Percentiles rank a stretch among this genome's conserved stretches.
Conservation (phyloP, 192 early-diverging fungal species). For the Umbelopsis sp. region DNA sequence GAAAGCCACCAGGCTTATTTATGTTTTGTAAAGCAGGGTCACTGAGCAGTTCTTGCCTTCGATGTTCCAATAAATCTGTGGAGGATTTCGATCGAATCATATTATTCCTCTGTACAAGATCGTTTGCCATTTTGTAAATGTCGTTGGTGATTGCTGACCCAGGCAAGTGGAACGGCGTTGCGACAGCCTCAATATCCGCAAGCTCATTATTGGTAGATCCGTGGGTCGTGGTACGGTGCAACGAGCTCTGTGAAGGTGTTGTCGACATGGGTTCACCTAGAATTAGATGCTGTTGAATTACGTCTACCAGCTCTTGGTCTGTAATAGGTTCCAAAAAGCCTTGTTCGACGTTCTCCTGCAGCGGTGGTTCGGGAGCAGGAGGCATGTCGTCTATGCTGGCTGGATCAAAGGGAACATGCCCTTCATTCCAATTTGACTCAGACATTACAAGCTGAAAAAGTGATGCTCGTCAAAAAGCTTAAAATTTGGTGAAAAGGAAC, state of each 20-base stretch:
- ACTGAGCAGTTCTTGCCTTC: constrained; percentile 5
- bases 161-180: constrained; percentile 47
- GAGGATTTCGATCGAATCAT: constrained; percentile 33
- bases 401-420: constrained; percentile 5
- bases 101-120: constrained; percentile 26
- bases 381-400: background rate
- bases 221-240: background rate
- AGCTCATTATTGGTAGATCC: background rate
- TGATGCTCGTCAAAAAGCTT: background rate
- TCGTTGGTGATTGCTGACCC: constrained; percentile 50
- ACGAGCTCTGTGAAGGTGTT: background rate
- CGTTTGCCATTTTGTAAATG: constrained; percentile 44
- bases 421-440: background rate
- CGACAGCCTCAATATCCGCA: constrained; percentile 1
- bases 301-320: constrained; percentile 24
- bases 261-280: background rate
- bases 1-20: constrained; percentile 78
- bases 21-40: constrained; percentile 48
- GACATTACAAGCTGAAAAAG: constrained; percentile 6
- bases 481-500: background rate
- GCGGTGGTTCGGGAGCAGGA: constrained; percentile 1
- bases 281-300: constrained; percentile 33
- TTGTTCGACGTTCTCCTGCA: background rate
- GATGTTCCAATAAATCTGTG: constrained; percentile 12
- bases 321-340: constrained; percentile 18